Conservation (phyloP, 1,139 yeast genomes). For the Wickerhamiella pararugosa region DNA sequence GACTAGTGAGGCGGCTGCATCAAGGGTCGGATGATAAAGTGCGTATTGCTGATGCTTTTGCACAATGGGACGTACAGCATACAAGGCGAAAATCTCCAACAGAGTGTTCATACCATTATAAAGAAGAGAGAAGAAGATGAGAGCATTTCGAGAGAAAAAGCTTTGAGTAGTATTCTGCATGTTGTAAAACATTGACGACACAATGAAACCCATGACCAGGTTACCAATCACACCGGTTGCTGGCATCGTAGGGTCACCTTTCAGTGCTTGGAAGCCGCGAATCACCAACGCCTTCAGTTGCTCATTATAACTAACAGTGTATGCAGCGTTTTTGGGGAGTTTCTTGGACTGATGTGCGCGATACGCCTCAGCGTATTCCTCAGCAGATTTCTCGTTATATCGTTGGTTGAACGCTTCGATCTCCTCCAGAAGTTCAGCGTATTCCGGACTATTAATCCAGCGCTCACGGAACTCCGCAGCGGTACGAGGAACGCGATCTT, state of each 20-base stretch:
- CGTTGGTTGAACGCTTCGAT: slow-evolving; percentile 27
- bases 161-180: slow-evolving; percentile 33
- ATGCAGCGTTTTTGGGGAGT: slow-evolving; percentile 41
- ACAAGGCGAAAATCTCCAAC: slow-evolving; percentile 54
- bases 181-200: slow-evolving; percentile 65
- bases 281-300: slow-evolving; percentile 46
- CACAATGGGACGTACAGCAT: slow-evolving; percentile 63
- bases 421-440: slow-evolving; percentile 26
- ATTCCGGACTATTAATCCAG: slow-evolving; percentile 51
- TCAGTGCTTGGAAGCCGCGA: slow-evolving; percentile 49
- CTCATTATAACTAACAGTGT: slow-evolving; percentile 47
- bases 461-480: slow-evolving; percentile 50
- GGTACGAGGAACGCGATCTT: slow-evolving; percentile 48
- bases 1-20: slow-evolving; percentile 52
- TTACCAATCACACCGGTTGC: slow-evolving; percentile 46
- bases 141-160: slow-evolving; percentile 54
- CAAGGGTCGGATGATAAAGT: slow-evolving; percentile 63
- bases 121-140: slow-evolving; percentile 61
- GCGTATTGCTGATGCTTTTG: slow-evolving; percentile 70
- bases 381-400: slow-evolving; percentile 17
- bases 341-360: slow-evolving; percentile 39
- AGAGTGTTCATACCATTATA: slow-evolving; percentile 65
- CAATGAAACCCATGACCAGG: slow-evolving; percentile 54
- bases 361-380: slow-evolving; percentile 36
- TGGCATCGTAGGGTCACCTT: slow-evolving; percentile 54